Evolutionary conservation across 73 alveolate species (phyloP).

Genomic region (Paramecium octaurelia): DNA sequence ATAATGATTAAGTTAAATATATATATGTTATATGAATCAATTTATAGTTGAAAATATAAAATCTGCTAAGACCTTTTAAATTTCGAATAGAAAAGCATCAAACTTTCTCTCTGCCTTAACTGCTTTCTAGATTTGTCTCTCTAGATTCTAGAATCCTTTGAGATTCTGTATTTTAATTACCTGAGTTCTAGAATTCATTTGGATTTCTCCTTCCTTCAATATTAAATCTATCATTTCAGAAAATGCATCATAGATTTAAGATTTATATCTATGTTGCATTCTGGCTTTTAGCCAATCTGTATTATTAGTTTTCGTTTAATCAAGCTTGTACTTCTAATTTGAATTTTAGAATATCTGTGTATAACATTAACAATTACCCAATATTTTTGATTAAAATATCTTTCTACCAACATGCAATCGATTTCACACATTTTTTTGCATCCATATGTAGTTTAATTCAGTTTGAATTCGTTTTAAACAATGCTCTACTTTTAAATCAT

Average conservation of each 20-base stretch:
- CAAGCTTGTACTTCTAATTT: conserved; percentile 7
- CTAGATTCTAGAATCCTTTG: conserved; percentile 36
- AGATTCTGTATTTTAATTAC: background rate
- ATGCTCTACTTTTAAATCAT: background rate
- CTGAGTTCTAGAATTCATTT: background rate
- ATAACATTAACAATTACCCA: background rate
- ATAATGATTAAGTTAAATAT: background rate
- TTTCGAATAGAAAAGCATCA: conserved; percentile 27
- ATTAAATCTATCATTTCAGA: conserved; percentile 22
- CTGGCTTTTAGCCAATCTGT: conserved; percentile 10
- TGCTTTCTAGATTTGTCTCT: background rate
- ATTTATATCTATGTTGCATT: conserved; percentile 21
- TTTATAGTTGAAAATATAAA: background rate
- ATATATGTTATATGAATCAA: background rate
- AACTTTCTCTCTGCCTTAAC: background rate
- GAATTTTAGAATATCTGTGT: background rate
- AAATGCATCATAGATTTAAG: background rate
- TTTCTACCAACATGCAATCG: background rate
- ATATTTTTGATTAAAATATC: conserved; percentile 37
- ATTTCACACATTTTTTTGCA: conserved; percentile 14
- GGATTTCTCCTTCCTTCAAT: background rate
- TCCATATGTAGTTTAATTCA: conserved; percentile 22
- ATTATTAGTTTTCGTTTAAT: background rate
- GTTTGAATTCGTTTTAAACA: background rate
- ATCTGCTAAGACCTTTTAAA: background rate